A percentile compares a stretch with the other conserved stretches of the same genome.
These are phyloP conservation scores for Pezicula carpinea DNA, from an alignment of 2,329 filamentous ascomycete species.

Conservation along the genomic window DNA sequence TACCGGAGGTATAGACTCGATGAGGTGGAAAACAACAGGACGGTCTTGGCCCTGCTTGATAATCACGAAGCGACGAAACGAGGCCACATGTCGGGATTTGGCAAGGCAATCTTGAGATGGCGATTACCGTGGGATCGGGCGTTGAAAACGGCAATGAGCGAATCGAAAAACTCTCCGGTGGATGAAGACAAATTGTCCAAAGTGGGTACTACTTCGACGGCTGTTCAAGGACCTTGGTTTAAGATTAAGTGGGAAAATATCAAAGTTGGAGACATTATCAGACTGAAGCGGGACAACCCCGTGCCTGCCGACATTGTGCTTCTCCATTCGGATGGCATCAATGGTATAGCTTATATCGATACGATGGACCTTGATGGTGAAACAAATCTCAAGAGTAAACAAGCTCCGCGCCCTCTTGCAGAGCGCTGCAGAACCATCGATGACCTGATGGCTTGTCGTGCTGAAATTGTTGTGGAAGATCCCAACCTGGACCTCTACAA, in stretches of 20 bases:
- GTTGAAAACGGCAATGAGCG: background rate
- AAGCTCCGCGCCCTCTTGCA: constrained; percentile 58
- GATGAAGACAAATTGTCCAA: constrained; percentile 3
- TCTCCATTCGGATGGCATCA: constrained; percentile 71
- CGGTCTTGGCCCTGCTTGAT: constrained; percentile 50
- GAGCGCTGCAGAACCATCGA: constrained; percentile 52
- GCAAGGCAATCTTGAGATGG: background rate
- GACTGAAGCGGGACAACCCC: constrained; percentile 66
- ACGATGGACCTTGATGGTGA: constrained; percentile 83
- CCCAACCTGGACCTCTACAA: constrained; percentile 74
- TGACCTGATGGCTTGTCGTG: constrained; percentile 49
- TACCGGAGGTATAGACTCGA: constrained; percentile 77
- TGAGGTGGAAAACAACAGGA: constrained; percentile 77
- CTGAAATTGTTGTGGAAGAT: constrained; percentile 68
- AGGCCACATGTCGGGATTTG: background rate
- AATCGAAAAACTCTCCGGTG: background rate
- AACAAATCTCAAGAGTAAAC: constrained; percentile 76
- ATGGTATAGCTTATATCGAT: constrained; percentile 76
- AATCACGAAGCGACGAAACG: background rate
- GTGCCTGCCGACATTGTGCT: constrained; percentile 81
- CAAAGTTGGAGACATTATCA: constrained; percentile 66
- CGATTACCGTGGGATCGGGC: too few species aligned
- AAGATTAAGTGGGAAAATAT: constrained; percentile 62
- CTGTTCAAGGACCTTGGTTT: constrained; percentile 39
- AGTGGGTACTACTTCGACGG: background rate